A percentile compares a stretch with the other conserved stretches of the same genome.
Conservation (phyloP, 2,329 filamentous ascomycete species). For the Aspergillus phoenicis region DNA sequence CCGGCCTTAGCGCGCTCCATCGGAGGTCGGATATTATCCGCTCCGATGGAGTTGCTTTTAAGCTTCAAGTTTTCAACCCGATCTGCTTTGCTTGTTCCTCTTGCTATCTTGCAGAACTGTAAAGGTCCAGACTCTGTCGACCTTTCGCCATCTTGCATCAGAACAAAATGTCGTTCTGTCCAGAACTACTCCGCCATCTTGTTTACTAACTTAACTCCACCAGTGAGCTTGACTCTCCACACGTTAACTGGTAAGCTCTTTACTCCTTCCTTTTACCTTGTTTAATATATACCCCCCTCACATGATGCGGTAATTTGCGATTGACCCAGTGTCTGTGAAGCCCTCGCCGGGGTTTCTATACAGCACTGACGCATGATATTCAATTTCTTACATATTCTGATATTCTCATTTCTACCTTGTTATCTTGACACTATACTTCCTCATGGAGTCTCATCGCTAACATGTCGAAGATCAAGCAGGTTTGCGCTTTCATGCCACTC, state of each 20-base stretch:
- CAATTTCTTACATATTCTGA: slow-evolving; percentile 99
- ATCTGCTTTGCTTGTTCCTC: slow-evolving; percentile 23
- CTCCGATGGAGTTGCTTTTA: slow-evolving; percentile 22
- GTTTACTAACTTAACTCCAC: neutral
- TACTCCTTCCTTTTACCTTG: slow-evolving; percentile 8
- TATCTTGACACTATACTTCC: neutral
- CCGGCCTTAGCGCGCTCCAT: slow-evolving; percentile 19
- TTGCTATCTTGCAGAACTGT: neutral
- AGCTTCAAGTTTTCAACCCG: slow-evolving; percentile 26
- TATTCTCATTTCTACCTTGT: slow-evolving; percentile 25
- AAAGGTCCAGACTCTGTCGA: neutral
- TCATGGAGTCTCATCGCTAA: slow-evolving; percentile 23
- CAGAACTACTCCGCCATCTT: neutral
- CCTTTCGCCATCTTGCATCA: neutral
- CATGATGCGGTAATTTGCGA: slow-evolving; percentile 99
- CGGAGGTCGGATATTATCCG: slow-evolving; percentile 28
- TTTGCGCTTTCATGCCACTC: neutral
- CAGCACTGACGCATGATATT: slow-evolving; percentile 80
- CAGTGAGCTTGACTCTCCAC: neutral
- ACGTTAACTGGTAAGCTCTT: slow-evolving; percentile 28
- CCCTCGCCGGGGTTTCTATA: slow-evolving; percentile 88
- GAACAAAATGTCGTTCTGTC: slow-evolving; percentile 10
- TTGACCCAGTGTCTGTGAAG: slow-evolving; percentile 82
- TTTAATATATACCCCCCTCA: slow-evolving; percentile 21
- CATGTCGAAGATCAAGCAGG: slow-evolving; percentile 23